Base-by-base conservation (phyloP, 2,329 filamentous ascomycete species). In the Elsinoe perseae region DNA sequence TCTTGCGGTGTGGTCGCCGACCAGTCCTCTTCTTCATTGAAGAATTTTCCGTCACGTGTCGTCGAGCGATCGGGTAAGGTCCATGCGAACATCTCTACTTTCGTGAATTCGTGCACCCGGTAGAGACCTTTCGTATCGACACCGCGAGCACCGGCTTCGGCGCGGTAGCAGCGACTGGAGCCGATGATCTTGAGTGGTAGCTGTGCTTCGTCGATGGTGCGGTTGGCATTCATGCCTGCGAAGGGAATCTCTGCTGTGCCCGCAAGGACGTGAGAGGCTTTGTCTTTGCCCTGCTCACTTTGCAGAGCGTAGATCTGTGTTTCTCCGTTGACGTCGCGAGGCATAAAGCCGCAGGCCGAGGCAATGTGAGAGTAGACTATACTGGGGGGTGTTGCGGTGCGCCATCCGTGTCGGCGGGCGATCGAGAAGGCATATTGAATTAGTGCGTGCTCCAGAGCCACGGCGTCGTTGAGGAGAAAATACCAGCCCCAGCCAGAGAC, bases 71-170 rank as follows among this genome's bases (percentile, higher is more conserved):
- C 77, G 1, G 87, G 82, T 27, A 78, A 64, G 3, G 89, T 86
- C 93, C 93, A 98, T 0, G 87, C 90, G 68, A 98, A 97, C 77
- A 98, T 84, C 72, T 98, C 93, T 0, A 98, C 92, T 70, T 98
- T 98, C 25, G 90, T 95, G 72, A 98, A 98, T 72, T 98, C 93
- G 72, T 98, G 93, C 2, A 98, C 93, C 25, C 93, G 86, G 73
- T 97, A 98, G 1, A 98, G 75, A 4, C 93, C 93, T 73, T 95
- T 96, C 1, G 91, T 95, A 64, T 93, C 89, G 21, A 86, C 84
- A 27, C 93, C 93, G 36, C 92, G 80, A 0, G 90, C 88, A 28
- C 93, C 93, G 0, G 93, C 93, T 73, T 98, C 93, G 43, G 93
- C 93, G 54, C 93, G 86, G 72, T 95, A 98, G 76, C 91, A 95